A percentile compares a stretch with the other conserved stretches of the same genome.
Evolutionary conservation across 2,329 filamentous ascomycete species (phyloP).

Genomic region (Hansfordia pulvinata): DNA sequence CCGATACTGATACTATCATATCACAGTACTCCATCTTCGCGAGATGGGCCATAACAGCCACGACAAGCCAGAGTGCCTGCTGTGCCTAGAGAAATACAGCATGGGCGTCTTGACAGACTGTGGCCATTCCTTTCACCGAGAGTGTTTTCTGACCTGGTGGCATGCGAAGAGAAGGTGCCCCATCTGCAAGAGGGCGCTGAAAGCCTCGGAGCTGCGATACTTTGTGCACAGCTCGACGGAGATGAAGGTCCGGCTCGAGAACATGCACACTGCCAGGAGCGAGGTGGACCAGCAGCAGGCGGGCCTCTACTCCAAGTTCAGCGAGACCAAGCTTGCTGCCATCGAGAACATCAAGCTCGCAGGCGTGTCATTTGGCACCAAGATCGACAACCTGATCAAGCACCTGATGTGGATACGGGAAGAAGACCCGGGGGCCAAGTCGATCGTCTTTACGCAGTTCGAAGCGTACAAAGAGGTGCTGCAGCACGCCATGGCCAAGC

Average conservation of each 20-base stretch:
- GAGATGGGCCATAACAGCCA: conserved; percentile 47
- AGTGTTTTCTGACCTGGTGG: conserved; percentile 75
- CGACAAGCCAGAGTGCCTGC: conserved; percentile 63
- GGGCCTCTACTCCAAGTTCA: conserved; percentile 67
- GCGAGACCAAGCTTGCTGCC: conserved; percentile 54
- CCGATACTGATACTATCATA: conserved; percentile 7
- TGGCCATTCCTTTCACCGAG: conserved; percentile 84
- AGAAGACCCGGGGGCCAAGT: conserved; percentile 76
- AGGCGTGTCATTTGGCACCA: conserved; percentile 68
- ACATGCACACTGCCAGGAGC: too few species aligned
- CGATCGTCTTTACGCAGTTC: conserved; percentile 82
- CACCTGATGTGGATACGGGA: conserved; percentile 78
- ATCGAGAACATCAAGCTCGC: conserved; percentile 73
- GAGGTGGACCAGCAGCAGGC: too few species aligned
- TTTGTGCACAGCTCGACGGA: too few species aligned
- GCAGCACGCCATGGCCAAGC: conserved; percentile 51
- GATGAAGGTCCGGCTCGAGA: too few species aligned
- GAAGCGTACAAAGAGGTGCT: conserved; percentile 57
- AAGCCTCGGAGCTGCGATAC: conserved; percentile 52
- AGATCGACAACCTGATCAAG: conserved; percentile 70
- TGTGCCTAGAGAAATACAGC: conserved; percentile 67
- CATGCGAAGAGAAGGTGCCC: conserved; percentile 63
- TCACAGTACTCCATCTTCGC: conserved; percentile 40
- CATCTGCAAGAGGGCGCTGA: conserved; percentile 63
- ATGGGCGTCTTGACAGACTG: conserved; percentile 76